phyloP scores from a whole-genome alignment of 1,284 basidiomycete genomes.

The Cutaneotrichosporon mucoides region DNA sequence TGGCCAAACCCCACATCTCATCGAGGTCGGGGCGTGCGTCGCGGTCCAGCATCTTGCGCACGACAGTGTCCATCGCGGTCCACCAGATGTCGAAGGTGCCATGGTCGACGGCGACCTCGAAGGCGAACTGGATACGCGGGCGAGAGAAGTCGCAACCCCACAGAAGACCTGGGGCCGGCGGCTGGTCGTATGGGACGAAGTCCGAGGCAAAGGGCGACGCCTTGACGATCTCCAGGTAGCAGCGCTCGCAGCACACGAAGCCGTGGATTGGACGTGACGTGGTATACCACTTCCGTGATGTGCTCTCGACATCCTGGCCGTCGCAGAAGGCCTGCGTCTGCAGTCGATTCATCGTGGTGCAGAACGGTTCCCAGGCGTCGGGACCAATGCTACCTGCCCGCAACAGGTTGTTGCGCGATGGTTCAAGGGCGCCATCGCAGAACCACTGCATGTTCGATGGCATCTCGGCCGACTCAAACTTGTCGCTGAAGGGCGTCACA shows the following conservation, averaged over 20 bases:
- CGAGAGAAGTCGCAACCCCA: background rate
- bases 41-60: background rate
- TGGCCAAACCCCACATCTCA: background rate
- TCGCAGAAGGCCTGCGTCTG: background rate
- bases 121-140: background rate
- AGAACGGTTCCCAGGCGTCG: background rate
- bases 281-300: background rate
- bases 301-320: background rate
- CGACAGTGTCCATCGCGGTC: background rate
- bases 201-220: background rate
- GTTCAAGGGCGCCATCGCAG: background rate
- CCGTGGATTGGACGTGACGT: background rate
- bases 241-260: background rate
- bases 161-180: background rate
- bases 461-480: background rate
- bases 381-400: background rate
- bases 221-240: background rate
- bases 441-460: background rate
- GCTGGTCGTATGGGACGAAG: background rate
- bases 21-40: background rate
- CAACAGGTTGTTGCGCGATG: background rate
- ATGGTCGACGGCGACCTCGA: background rate
- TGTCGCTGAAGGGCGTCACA: background rate
- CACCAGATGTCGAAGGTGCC: background rate
- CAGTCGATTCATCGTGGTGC: background rate